Evolutionary conservation across 306 rosid genomes (phyloP), one percentile per base, ranked within the genome.

Genomic region (Vigna radiata): DNA sequence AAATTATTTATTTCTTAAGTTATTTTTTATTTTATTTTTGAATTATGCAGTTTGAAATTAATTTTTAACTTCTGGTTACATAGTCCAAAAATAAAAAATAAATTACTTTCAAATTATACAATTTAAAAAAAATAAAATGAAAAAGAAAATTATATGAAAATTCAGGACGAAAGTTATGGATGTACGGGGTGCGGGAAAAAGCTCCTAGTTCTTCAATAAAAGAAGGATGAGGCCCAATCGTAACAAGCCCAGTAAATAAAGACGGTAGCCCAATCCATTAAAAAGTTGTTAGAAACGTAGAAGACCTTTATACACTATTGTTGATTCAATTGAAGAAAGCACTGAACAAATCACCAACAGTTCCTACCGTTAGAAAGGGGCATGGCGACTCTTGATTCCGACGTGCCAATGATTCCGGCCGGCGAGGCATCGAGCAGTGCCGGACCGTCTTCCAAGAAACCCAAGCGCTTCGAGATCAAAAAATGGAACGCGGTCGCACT

Each of bases 401-500:
- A 88, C 60, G 93, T 93, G 0, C 81, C 87, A 1, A 88, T 93
- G 96, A 83, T 91, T 70, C 87, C 90, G 27, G 91, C 83, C 21
- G 97, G 95, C 54, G 96, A 91, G 62, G 61, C 90, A 7, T 90
- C 93, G 1, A 83, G 92, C 62, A 86, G 89, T 18, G 82, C 95
- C n/a, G 91, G 92, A 0, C 84, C 88, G 16, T 85, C 94, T 4
- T 39, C 86, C 62, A 94, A 89, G 88, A 94, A 88, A 54, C 87
- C 91, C 6, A 91, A 94, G 82, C 93, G 91, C 7, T 94, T 94
- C 49, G 96, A 91, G 89, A 91, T 94, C 81, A 91, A 94, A 70
- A 94, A 94, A 70, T 94, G 98, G 97, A 94, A 94, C 86, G 97
- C 91, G 21, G 96, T 94, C 8, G 80, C 96, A 63, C 98, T 94